phyloP scores from a whole-genome alignment of 192 early-diverging fungal species.

The Piromyces finnis region DNA sequence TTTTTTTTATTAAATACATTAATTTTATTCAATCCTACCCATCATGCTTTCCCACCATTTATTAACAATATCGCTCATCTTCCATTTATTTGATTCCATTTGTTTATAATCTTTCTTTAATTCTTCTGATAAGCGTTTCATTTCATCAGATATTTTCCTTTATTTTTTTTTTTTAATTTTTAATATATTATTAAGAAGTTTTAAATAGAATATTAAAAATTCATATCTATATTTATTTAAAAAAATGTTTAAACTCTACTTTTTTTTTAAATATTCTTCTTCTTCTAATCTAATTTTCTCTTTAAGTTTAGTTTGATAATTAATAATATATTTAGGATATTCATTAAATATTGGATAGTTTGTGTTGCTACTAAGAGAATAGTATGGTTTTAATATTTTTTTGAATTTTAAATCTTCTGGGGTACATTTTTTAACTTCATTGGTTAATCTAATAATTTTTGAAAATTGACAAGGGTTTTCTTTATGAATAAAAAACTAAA shows the following conservation, averaged over 20 bases:
- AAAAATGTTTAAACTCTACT: slow-evolving; percentile 14
- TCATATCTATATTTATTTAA: slow-evolving; percentile 7
- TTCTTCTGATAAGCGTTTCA: neutral
- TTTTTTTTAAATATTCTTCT: neutral
- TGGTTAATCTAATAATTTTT: neutral
- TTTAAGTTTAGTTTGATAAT: neutral
- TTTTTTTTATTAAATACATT: neutral
- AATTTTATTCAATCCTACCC: neutral
- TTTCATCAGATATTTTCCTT: slow-evolving; percentile 10
- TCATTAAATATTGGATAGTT: neutral
- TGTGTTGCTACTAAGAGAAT: neutral
- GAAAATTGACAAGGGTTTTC: neutral
- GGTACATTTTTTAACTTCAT: neutral
- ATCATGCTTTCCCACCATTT: slow-evolving; percentile 2
- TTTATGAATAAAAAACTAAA: neutral
- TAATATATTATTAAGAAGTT: too few species aligned
- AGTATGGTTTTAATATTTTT: neutral
- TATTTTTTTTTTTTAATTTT: slow-evolving; percentile 9
- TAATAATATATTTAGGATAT: neutral
- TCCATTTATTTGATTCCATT: neutral
- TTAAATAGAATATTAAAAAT: neutral
- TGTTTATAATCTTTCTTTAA: neutral
- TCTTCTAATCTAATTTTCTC: neutral
- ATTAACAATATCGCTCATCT: neutral
- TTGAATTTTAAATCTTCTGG: neutral